Base-by-base conservation (phyloP, 2,329 filamentous ascomycete species). In the Dactylellina haptotyla region DNA sequence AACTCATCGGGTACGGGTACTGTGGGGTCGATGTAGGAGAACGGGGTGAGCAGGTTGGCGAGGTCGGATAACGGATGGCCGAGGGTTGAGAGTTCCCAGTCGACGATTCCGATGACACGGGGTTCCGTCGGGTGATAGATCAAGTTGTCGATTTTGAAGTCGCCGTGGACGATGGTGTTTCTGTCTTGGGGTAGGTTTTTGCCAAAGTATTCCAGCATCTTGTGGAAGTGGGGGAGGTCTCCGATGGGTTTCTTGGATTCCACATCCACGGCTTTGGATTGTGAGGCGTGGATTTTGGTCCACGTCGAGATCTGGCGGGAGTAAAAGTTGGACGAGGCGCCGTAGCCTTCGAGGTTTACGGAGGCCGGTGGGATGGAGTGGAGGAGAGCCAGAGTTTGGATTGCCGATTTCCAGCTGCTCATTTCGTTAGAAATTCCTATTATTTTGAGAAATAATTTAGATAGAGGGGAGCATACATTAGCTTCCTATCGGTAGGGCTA, bases 61-160 rank as follows among this genome's bases (percentile, higher is more conserved):
- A 98, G 84, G 80, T 99, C 95, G 4, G 91, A 94, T 20, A 98
- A 86, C 0, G 95, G 95, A 80, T 99, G 94, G n/a, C 95, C 95
- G 62, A 97, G 89, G 0, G 95, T 98, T 34, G 92, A 93, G 92
- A 99, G 97, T 83, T 98, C 95, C 94, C 94, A 98, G 82, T 99
- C 95, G 4, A 98, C 83, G 62, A 98, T 93, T 2, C 94, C 95
- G 81, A 98, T 93, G 10, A 98, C 93, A 59, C 89, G 85, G 4
- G 93, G 88, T 80, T 94, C 90, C 0, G 91, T 93, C 82, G 91
- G 90, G 83, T 97, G 92, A 81, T 96, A 99, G 41, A 95, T 88
- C 76, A 94, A 81, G 78, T 95, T 95, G 80, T 95, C 91, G 79
- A 94, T 96, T 84, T 98, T 99, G 84, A 94, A 99, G 81, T 99